A percentile compares a stretch with the other conserved stretches of the same genome.
These are phyloP conservation scores for Metschnikowia colocasiae DNA, from an alignment of 805 yeast species.

Conservation along the genomic window DNA sequence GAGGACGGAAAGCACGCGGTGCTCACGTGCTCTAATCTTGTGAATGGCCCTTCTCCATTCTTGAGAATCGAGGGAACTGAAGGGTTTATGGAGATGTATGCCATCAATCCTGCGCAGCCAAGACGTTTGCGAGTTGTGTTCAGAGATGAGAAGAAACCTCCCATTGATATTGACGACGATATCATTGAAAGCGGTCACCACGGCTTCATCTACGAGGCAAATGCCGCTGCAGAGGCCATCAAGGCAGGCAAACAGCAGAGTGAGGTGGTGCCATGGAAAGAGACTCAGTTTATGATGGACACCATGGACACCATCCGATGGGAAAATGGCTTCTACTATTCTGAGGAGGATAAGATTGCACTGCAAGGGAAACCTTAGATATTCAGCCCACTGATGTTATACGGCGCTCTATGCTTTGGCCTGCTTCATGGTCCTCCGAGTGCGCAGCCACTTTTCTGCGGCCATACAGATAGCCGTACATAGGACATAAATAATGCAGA, in stretches of 20 bases:
- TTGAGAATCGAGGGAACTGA: constrained; percentile 34
- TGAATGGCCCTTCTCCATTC: constrained; percentile 27
- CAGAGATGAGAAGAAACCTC: constrained; percentile 21
- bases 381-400: too few relatives aligned
- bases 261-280: constrained; percentile 39
- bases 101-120: constrained; percentile 34
- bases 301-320: constrained; percentile 47
- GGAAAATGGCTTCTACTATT: constrained; percentile 43
- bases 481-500: neutral
- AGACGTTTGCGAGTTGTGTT: constrained; percentile 30
- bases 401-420: too few relatives aligned
- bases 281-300: constrained; percentile 45
- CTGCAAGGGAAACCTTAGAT: neutral
- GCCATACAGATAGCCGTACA: neutral
- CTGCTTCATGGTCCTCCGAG: neutral
- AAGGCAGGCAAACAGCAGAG: constrained; percentile 36
- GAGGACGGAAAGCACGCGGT: constrained; percentile 42
- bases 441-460: neutral
- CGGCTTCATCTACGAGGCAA: constrained; percentile 57
- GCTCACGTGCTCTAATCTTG: constrained; percentile 28
- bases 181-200: constrained; percentile 28
- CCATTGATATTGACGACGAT: constrained; percentile 30
- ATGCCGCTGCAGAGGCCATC: constrained; percentile 48
- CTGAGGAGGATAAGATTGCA: constrained; percentile 26
- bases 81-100: constrained; percentile 29